Percentiles rank a stretch among this genome's conserved stretches.
Conservation (phyloP, 495 filamentous ascomycete species). For the Penicillium lagena region DNA sequence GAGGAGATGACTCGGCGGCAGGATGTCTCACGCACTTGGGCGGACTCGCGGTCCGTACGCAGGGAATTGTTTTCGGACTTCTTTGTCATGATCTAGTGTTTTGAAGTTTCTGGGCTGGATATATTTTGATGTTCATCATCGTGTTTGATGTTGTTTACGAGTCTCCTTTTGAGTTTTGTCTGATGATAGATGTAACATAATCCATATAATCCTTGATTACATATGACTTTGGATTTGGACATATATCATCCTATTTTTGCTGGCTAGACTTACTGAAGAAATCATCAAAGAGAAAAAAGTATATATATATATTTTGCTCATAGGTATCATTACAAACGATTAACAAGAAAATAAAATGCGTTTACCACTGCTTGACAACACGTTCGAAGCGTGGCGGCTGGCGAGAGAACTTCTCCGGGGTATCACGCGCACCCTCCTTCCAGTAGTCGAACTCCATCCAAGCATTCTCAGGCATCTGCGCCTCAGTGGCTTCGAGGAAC, state of each 20-base stretch:
- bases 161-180: too few relatives aligned
- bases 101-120: too few relatives aligned
- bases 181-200: too few relatives aligned
- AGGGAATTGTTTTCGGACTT: conserved; percentile 32
- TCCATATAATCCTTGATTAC: too few relatives aligned
- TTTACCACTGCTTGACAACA: conserved; percentile 31
- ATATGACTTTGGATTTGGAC: too few relatives aligned
- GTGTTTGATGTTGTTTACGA: too few relatives aligned
- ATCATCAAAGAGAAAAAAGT: background rate
- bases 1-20: conserved; percentile 35
- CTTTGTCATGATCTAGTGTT: conserved; percentile 24
- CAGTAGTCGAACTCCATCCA: conserved; percentile 70
- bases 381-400: conserved; percentile 46
- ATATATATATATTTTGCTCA: background rate
- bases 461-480: conserved; percentile 60
- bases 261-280: too few relatives aligned
- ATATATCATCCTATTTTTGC: too few relatives aligned
- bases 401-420: conserved; percentile 48
- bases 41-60: conserved; percentile 31
- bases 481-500: conserved; percentile 52
- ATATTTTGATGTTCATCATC: too few relatives aligned
- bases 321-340: background rate
- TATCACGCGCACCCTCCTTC: conserved; percentile 53
- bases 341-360: too few relatives aligned
- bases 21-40: conserved; percentile 34